phyloP scores from a whole-genome alignment of 306 rosid species.

The Malus sylvestris region DNA sequence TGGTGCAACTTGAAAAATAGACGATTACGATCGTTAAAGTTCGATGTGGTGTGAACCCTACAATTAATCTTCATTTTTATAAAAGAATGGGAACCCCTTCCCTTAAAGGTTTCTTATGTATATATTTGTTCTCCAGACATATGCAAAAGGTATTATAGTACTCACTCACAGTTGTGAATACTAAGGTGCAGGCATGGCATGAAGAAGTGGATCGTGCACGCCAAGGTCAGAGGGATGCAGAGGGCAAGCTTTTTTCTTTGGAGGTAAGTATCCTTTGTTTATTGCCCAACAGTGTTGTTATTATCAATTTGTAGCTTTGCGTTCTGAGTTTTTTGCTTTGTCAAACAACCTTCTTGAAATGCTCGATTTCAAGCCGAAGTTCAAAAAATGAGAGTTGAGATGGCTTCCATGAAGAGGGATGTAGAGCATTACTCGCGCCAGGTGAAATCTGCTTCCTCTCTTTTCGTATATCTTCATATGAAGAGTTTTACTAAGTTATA shows the following conservation, averaged over 20 bases:
- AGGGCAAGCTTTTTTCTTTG: slow-evolving; percentile 75
- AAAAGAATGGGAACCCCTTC: no score
- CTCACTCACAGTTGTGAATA: slow-evolving; percentile 7
- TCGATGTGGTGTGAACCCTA: no score
- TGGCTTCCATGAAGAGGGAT: no score
- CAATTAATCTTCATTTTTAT: no score
- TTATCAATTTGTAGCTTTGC: background rate
- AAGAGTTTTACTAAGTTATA: no score
- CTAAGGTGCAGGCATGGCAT: slow-evolving; percentile 90
- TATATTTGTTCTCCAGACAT: no score
- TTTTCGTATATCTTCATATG: no score
- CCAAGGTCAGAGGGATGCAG: slow-evolving; percentile 95
- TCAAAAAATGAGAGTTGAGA: slow-evolving; percentile 12
- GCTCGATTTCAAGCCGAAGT: slow-evolving; percentile 59
- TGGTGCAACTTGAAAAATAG: no score
- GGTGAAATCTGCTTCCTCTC: no score
- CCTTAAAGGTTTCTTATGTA: no score
- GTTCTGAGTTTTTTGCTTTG: background rate
- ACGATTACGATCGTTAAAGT: no score
- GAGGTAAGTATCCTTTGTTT: slow-evolving; percentile 46
- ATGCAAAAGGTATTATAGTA: background rate
- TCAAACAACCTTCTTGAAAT: slow-evolving; percentile 18
- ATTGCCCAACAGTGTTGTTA: background rate
- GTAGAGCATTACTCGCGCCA: no score
- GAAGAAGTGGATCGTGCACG: slow-evolving; percentile 74